Base-by-base conservation (phyloP, 441 rosid genomes). In the Erysimum cheiri region DNA sequence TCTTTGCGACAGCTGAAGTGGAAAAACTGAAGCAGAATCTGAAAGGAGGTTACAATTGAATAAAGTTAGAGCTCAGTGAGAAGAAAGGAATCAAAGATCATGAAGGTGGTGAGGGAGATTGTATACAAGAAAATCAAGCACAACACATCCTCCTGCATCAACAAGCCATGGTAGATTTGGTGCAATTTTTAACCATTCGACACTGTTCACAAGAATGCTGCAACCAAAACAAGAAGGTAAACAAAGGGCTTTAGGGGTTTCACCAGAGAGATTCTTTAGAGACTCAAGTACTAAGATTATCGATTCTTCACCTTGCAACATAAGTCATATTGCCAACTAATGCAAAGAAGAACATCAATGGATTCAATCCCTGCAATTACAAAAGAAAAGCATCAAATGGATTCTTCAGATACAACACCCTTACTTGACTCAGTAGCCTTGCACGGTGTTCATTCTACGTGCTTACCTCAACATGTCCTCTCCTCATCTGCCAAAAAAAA, bases 91-190 rank as follows among this genome's bases (percentile, higher is more conserved):
- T 53, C 58, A 56, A 57, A 43, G 40, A 44, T 24, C 55, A 62
- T 40, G 48, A 40, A 55, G 17, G 26, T 26, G 50, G 60, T 9
- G 11, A 57, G 32, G 43, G 26, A 64, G 63, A 59, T 4, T 59
- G 53, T 24, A 78, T 91, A 89, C 97, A 56, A 88, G 84, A 69
- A 79, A 56, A 78, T 89, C 97, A 48, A 89, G 97, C 60, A 89
- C 64, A 55, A 89, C 91, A 19, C 97, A 89, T 31, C 96, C 97
- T 72, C 86, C 86, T 40, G 96, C 97, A 79, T 91, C 97, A 32
- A 81, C 96, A 63, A 91, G 81, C 96, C 97, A 89, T 11, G 96
- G 97, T 50, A 89, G 76, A 80, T 89, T 92, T 15, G 93, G 87
- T 69, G 74, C 82, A 74, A 91, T 62, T 70, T 76, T 81, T 55